Conservation (phyloP, 2,329 filamentous ascomycete species). For the Penicillium olsonii region DNA sequence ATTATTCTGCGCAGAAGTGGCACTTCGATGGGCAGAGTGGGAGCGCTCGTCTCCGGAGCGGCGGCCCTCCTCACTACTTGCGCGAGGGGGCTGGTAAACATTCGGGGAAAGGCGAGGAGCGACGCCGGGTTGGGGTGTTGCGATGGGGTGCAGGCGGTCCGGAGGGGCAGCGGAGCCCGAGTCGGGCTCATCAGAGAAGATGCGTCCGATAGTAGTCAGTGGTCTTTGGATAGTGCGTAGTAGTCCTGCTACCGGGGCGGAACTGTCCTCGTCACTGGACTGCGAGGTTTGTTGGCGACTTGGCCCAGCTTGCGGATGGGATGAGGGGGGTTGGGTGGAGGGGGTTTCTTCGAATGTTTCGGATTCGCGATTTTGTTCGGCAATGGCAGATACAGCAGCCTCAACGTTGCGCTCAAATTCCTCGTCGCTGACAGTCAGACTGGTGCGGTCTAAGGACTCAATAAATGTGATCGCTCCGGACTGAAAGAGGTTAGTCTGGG, state of each 20-base stretch:
- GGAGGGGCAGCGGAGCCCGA: constrained; percentile 20
- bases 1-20: constrained; percentile 26
- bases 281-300: constrained; percentile 36
- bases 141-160: constrained; percentile 37
- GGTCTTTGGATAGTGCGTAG: constrained; percentile 89
- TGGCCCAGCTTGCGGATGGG: constrained; percentile 59
- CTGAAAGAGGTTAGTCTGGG: constrained; percentile 23
- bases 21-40: constrained; percentile 13
- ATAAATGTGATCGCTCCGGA: constrained; percentile 89
- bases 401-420: constrained; percentile 98
- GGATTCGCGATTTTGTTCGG: constrained; percentile 75
- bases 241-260: constrained; percentile 76
- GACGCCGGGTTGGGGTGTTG: constrained; percentile 48
- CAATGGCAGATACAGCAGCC: constrained; percentile 90
- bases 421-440: constrained; percentile 86
- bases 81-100: constrained; percentile 46
- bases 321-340: constrained; percentile 57
- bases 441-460: constrained; percentile 92
- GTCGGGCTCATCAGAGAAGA: constrained; percentile 74
- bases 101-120: constrained; percentile 53
- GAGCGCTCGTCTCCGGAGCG: constrained; percentile 27
- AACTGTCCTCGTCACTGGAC: constrained; percentile 65
- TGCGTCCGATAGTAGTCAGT: constrained; percentile 86
- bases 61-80: constrained; percentile 36
- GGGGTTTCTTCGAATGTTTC: constrained; percentile 46